Evolutionary conservation across 441 rosid genomes (phyloP).

Genomic region (Eruca vesicaria): DNA sequence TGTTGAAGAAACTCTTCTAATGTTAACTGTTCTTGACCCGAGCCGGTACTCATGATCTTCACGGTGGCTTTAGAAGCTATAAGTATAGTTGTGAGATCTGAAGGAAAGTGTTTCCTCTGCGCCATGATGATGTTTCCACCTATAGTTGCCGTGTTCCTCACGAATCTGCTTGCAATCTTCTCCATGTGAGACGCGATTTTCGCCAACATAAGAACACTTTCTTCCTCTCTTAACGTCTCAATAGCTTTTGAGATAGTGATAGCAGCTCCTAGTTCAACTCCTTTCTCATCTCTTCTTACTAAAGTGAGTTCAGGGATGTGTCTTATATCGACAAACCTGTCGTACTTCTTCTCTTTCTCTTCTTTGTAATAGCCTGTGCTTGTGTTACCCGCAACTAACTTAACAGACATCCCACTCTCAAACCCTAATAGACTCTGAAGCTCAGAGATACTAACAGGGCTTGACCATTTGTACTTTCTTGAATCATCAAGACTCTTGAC

Average conservation of each 20-base stretch:
- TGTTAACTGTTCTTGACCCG: conserved; percentile 42
- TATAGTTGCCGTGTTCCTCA: conserved; percentile 66
- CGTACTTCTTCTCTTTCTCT: conserved; percentile 27
- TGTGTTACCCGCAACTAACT: conserved; percentile 78
- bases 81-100: conserved; percentile 77
- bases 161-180: conserved; percentile 57
- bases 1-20: conserved; percentile 69
- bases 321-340: conserved; percentile 60
- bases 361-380: conserved; percentile 76
- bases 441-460: conserved; percentile 53
- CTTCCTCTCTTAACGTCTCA: conserved; percentile 47
- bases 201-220: conserved; percentile 19
- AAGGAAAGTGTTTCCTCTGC: conserved; percentile 69
- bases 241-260: conserved; percentile 74
- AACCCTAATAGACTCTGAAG: conserved; percentile 44
- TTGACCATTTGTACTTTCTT: conserved; percentile 45
- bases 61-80: conserved; percentile 60
- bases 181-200: conserved; percentile 72
- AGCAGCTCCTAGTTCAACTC: conserved; percentile 70
- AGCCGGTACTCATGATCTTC: conserved; percentile 36
- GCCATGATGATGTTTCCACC: conserved; percentile 93
- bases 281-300: conserved; percentile 47
- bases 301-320: conserved; percentile 54
- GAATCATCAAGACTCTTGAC: conserved; percentile 34
- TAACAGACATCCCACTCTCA: conserved; percentile 30